Base-by-base conservation (phyloP, 2,329 filamentous ascomycete genomes). In the Epichloe gansuensis region DNA sequence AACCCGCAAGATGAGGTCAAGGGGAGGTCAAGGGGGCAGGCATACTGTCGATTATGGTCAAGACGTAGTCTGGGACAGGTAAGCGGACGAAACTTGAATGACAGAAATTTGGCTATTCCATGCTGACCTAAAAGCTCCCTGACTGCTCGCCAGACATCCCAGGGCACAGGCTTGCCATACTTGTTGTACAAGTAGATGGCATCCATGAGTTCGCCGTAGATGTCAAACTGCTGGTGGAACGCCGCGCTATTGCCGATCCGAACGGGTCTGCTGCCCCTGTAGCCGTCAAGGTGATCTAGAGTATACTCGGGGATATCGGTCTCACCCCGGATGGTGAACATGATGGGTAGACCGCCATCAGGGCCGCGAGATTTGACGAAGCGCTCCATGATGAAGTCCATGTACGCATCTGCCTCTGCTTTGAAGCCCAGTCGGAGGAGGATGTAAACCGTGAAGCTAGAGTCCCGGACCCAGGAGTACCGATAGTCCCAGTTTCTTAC, bases 131-230 rank as follows among this genome's bases (percentile, higher is more conserved):
- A 66, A 65, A 89, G 80, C 53, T 84, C 75, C 17, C 85, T 76
- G 27, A 90, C 78, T 3, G 79, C 74, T 42, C 82, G 74, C 85
- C 85, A 90, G 54, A 85, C 80, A 54, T 89, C 86, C 76, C 86
- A 90, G 4, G 81, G 81, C 21, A 85, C 76, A 0, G 85, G 85
- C 60, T 86, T 88, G 12, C 85, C 84, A 61, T 87, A 86, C 63
- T 88, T 88, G 66, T 89, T 89, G 65, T 85, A 87, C 41, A 89
- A 69, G 59, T 89, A 89, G 46, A 89, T 84, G 23, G 74, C 81
- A 61, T 89, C 85, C 76, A 89, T 83, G 3, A 89, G 72, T 65
- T 89, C 85, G 43, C 85, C 85, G 59, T 89, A 89, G 25, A 89
- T 89, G 59, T 89, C 85, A 56, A 89, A 81, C 62, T 90, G 86